Base-by-base conservation (phyloP, 2,329 filamentous ascomycete genomes). In the Xylaria sp. region DNA sequence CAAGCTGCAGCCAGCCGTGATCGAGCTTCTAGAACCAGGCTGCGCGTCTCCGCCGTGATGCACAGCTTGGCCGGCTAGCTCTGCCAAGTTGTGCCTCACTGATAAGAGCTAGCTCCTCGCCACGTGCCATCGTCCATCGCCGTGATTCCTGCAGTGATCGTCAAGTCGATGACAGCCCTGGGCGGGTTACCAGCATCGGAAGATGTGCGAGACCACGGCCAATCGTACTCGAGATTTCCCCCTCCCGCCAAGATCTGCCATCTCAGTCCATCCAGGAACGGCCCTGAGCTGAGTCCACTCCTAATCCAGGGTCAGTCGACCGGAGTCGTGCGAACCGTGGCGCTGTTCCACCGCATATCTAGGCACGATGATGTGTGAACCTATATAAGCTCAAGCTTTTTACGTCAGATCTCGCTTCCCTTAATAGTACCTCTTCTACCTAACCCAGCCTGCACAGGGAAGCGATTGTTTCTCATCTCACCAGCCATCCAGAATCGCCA, bases 401-500 rank as follows among this genome's bases (percentile, higher is more conserved):
- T 34, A 13, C 29, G 16, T 46, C 20, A 50, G 17, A 18, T 21
- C 29, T 45, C 19, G 18, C 13, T 21, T 13, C 19, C 19, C 7
- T 2, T 13, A n/a, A 16, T 40, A n/a, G n/a, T n/a, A n/a, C n/a
- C 22, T 40, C n/a, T 21, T 44, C 21, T 29, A n/a, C 13, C 41
- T 38, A 17, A 34, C 45, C 24, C 39, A 39, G 2, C 42, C 16
- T 17, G 46, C 40, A n/a, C 11, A 26, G 24, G 5, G 11, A 11
- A 11, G 8, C 16, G 38, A 34, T 43, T 16, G 18, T n/a, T 16
- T 17, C 39, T 39, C 20, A 19, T 34, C 11, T 50, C 55, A 3
- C 18, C 39, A 13, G 50, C 50, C 40, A 26, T 42, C n/a, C 41
- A 56, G 47, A 50, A 57, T 56, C 42, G 75, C 72, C 66, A 66